Conservation (phyloP, 805 yeast genomes). For the Blastobotrys americana region DNA sequence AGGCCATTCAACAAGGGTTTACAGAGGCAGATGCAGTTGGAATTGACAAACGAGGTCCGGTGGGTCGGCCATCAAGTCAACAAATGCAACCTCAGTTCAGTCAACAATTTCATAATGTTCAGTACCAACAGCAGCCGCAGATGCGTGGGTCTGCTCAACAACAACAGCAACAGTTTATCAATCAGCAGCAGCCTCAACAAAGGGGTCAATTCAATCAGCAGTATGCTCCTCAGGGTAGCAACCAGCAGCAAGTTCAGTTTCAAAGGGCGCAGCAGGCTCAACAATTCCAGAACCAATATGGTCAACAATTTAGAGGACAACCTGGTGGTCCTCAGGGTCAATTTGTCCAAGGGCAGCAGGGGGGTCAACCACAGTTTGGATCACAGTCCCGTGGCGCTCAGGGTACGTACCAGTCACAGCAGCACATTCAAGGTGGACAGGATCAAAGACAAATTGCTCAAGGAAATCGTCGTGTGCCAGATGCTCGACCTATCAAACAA, state of each 20-base stretch:
- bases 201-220: neutral
- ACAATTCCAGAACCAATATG: neutral
- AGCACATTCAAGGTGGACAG: neutral
- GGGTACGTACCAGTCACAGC: neutral
- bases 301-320: neutral
- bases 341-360: neutral
- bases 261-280: neutral
- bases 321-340: neutral
- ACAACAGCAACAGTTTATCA: neutral
- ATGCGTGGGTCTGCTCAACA: neutral
- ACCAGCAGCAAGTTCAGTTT: neutral
- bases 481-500: neutral
- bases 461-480: too few relatives aligned
- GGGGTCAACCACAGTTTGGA: neutral
- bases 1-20: slow-evolving; percentile 38
- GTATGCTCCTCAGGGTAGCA: neutral
- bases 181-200: neutral
- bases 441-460: too few relatives aligned
- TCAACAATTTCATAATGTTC: neutral
- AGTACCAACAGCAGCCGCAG: neutral
- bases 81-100: neutral
- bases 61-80: neutral
- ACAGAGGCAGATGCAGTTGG: slow-evolving; percentile 40
- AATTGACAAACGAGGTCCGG: slow-evolving; percentile 18
- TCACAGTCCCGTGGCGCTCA: neutral